Evolutionary conservation across 441 rosid genomes (phyloP), one percentile per base, ranked within the genome.

Genomic region (Populus hybrid): DNA sequence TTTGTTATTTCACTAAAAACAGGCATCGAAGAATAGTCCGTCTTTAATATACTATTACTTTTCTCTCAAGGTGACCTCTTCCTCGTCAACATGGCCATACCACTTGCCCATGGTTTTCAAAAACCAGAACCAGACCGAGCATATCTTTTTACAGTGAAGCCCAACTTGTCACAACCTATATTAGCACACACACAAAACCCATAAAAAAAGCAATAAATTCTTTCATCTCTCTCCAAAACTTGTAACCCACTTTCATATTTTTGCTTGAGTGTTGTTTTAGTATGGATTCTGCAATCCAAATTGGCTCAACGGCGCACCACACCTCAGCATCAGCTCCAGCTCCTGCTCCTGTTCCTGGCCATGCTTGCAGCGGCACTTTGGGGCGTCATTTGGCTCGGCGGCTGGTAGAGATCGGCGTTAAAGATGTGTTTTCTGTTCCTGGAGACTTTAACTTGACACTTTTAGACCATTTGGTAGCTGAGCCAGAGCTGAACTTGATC

Each of bases 391-490:
- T 94, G 65, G 97, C 89, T 5, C 90, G 92, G 42, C 88, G 98
- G 76, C 89, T 94, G 18, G 97, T 90, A 24, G 89, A 93, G 88
- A 86, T 94, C 21, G 98, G 98, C 5, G 92, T 85, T 67, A 84
- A 38, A 8, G 97, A 94, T 73, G 89, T 93, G 26, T 94, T 93
- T 89, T 84, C 97, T 0, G 99, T 94, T 9, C 97, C 99, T 1
- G 99, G 99, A 30, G 32, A 30, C 32, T 30, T 30, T 3, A 30
- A 30, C 32, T 30, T 30, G 32, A 30, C 32, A 30, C 89, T 94
- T 34, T 84, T 94, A 42, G 99, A 94, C 81, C 94, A 92, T 72
- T 85, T 94, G 18, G 81, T 94, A 24, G 94, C 91, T 3, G 98
- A 94, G 86, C 97, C 98, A 0, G 88, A 79, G 77, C 86, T 93